Evolutionary conservation across 2,329 filamentous ascomycete genomes (phyloP), one percentile per base, ranked within the genome.

Genomic region (Sphaerulina musiva): DNA sequence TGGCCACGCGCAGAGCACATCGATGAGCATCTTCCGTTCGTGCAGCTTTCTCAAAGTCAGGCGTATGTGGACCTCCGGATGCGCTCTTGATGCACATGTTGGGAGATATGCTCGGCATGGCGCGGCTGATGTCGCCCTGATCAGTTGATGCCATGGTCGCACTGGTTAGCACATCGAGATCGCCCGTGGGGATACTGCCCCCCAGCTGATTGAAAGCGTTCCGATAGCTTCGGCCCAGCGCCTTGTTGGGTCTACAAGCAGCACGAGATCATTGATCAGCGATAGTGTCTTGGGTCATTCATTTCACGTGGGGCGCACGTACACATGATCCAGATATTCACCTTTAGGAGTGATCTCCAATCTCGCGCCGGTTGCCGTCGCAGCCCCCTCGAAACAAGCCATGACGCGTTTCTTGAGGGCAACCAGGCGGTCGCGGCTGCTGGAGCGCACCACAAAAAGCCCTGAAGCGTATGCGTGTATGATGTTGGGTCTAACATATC

Each of bases 91-190:
- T 49, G 38, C 48, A 50, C 20, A 50, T 43, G 40, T 44, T 54
- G 23, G 59, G 58, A 52, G 73, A 78, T 38, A 84, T 64, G 50
- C 76, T 79, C 39, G 80, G 81, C 71, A 82, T 74, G 1, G 73
- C 77, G 61, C 83, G 77, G 59, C 77, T 81, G 51, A 83, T 67
- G 57, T 84, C 75, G 0, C 81, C 81, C 67, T 82, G 79, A 62
- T 84, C 81, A 0, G 79, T 82, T 58, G 78, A 80, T 4, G 80
- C 80, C 61, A 72, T 74, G n/a, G 74, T 76, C 23, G 68, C 63
- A 0, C 75, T 74, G 3, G 66, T 62, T 8, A 73, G 65, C 49
- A 72, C 67, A 53, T 78, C 76, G 6, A 74, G 46, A 2, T 75
- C 73, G 9, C 70, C 69, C 1, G 57, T 56, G 0, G 70, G 65